phyloP scores from a whole-genome alignment of 371 early-diverging fungal genomes.

The Phascolomyces articulosus region DNA sequence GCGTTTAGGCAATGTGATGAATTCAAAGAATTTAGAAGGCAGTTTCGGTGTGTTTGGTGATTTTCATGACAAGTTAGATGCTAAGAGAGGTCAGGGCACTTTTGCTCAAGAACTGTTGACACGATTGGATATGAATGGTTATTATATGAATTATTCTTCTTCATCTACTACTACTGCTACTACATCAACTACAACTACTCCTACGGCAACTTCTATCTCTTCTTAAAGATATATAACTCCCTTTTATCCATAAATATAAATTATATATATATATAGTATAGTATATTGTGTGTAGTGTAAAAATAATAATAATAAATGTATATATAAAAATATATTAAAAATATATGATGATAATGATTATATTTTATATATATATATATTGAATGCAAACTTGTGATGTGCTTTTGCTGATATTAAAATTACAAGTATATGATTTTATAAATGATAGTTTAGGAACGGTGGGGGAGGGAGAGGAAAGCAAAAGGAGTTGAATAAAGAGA shows the following conservation, averaged over 20 bases:
- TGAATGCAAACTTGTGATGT: no score
- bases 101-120: constrained; percentile 36
- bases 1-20: constrained; percentile 33
- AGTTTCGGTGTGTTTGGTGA: constrained; percentile 27
- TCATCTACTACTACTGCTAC: neutral
- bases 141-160: constrained; percentile 14
- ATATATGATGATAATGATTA: no score
- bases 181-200: no score
- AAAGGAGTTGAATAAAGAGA: no score
- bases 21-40: constrained; percentile 21
- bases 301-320: no score
- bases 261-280: no score
- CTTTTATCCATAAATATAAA: no score
- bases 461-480: no score
- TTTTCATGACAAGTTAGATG: constrained; percentile 27
- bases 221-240: no score
- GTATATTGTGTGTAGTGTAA: neutral
- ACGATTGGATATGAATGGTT: constrained; percentile 25
- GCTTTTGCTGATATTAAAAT: neutral
- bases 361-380: no score
- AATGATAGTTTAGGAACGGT: neutral
- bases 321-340: no score
- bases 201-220: no score
- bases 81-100: constrained; percentile 24
- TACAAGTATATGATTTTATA: neutral